Percentiles rank a stretch among this genome's conserved stretches.
Evolutionary conservation across 106 monocot genomes (phyloP).

Genomic region (Narthecium ossifragum): DNA sequence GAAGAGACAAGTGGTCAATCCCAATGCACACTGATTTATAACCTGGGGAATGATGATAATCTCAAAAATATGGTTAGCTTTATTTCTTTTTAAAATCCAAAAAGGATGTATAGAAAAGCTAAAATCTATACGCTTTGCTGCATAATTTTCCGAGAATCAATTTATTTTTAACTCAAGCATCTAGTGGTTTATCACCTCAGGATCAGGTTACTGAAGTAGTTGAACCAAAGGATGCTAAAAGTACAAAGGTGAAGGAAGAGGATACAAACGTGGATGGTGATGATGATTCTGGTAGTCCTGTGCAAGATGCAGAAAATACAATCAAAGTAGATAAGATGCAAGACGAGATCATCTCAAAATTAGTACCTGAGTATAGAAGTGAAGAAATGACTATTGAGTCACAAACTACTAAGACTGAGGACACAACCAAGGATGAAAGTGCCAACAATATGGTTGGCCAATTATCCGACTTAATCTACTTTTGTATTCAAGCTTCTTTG

Average conservation of each 20-base stretch:
- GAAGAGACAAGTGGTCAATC: background rate
- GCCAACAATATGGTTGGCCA: background rate
- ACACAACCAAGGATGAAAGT: background rate
- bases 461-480: background rate
- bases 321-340: too few species aligned
- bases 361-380: background rate
- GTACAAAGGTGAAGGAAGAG: background rate
- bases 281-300: background rate
- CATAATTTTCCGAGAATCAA: background rate
- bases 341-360: background rate
- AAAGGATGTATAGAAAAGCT: background rate
- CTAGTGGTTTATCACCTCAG: too few species aligned
- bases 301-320: background rate
- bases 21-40: background rate
- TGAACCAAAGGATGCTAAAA: constrained; percentile 1
- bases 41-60: background rate
- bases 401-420: background rate
- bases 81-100: background rate
- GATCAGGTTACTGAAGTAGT: constrained; percentile 5
- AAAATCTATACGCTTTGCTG: background rate
- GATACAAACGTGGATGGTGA: background rate
- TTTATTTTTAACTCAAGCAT: background rate
- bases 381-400: constrained; percentile 1
- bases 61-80: background rate
- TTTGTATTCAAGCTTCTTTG: too few species aligned